A percentile compares a stretch with the other conserved stretches of the same genome.
phyloP scores from a whole-genome alignment of 2,329 filamentous ascomycete species.

The Chaetomiaceae sp. region DNA sequence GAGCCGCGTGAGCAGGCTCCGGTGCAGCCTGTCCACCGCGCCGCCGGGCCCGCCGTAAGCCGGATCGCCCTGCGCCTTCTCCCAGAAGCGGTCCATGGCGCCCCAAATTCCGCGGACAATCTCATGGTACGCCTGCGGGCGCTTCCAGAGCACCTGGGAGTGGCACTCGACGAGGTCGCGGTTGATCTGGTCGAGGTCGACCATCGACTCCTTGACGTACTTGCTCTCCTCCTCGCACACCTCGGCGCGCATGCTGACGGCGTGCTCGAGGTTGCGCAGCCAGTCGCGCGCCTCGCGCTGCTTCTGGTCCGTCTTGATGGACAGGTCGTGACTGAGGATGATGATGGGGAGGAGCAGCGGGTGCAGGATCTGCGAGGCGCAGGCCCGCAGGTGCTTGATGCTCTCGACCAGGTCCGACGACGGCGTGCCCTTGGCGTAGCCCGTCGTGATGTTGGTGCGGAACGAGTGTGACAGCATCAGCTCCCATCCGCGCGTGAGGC shows the following conservation, averaged over 20 bases:
- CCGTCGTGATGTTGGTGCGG: conserved; percentile 50
- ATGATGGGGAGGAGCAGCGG: conserved; percentile 56
- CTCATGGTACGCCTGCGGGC: conserved; percentile 56
- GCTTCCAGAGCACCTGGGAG: conserved; percentile 57
- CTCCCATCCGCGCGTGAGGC: conserved; percentile 60
- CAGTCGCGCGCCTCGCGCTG: conserved; percentile 60
- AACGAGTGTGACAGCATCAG: conserved; percentile 57
- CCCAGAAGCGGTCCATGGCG: conserved; percentile 43
- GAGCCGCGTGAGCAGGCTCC: conserved; percentile 48
- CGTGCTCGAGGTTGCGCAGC: conserved; percentile 57
- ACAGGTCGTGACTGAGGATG: conserved; percentile 55
- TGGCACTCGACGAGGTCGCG: conserved; percentile 60
- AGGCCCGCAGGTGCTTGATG: conserved; percentile 47
- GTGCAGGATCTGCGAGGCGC: conserved; percentile 48
- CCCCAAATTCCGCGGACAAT: conserved; percentile 46
- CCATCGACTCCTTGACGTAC: conserved; percentile 30
- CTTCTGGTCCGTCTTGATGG: conserved; percentile 52
- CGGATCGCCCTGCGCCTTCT: conserved; percentile 23
- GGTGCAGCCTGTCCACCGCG: conserved; percentile 43
- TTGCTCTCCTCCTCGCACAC: conserved; percentile 47
- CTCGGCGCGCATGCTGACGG: conserved; percentile 56
- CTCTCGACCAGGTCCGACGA: conserved; percentile 49
- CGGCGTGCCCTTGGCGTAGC: conserved; percentile 57
- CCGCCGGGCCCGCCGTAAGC: conserved; percentile 26
- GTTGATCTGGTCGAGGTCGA: conserved; percentile 57